Base-by-base conservation (phyloP, 306 rosid genomes). In the Alnus rubra region DNA sequence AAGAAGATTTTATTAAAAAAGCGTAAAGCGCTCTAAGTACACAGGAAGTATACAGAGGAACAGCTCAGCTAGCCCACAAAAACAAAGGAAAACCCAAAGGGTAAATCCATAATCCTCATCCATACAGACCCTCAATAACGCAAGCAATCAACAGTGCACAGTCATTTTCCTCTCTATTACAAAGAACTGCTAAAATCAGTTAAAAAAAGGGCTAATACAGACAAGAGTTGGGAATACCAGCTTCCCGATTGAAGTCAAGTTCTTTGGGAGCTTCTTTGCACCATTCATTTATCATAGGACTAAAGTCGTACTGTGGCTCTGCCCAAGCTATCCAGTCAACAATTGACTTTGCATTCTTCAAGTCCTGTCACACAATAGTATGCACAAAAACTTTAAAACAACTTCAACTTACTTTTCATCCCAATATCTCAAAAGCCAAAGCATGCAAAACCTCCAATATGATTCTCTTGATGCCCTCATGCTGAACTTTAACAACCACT, bases 261-360 rank as follows among this genome's bases (percentile, higher is more conserved):
- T 96, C 99, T 83, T 93, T 96, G 50, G 99, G 99, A 85, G 94
- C 97, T 89, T 96, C 99, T 89, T 85, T 91, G 99, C 99, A 96
- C 98, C 99, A 96, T 85, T 96, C 99, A 86, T 96, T 94, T 76
- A 96, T 96, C 89, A 96, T 91, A 54, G 99, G 99, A 84, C 90
- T 96, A 48, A 96, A 93, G 85, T 96, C 83, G 69, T 91, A 90
- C 62, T 93, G 98, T 23, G 99, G 99, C 78, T 96, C 98, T 1
- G 94, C 98, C 99, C 99, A 96, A 60, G 96, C 98, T 90, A 93
- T 89, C 99, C 99, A 96, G 86, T 96, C 99, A 76, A 87, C 88
- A 78, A 96, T 84, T 75, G 96, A 72, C 89, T 96, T 96, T 0
- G 99, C 98, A 91, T 89, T 96, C 87, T 89, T 93, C 82, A 96